phyloP scores from a whole-genome alignment of 305 asterid species.

The Ajuga reptans region DNA sequence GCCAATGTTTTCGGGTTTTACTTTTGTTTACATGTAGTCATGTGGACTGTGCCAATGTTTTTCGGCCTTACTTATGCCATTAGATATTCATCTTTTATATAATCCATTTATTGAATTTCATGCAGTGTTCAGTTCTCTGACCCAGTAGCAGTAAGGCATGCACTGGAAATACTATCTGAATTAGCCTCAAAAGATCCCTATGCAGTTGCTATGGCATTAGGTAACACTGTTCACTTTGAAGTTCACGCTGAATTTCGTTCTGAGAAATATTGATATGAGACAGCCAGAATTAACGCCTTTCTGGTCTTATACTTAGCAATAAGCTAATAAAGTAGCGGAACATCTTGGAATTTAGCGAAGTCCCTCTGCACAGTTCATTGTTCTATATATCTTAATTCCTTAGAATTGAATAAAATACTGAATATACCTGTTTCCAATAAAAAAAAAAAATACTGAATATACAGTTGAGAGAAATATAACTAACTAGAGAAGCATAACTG shows the following conservation, averaged over 20 bases:
- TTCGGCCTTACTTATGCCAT: background rate
- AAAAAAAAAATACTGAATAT: background rate
- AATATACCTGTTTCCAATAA: too few species aligned
- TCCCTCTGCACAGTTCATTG: background rate
- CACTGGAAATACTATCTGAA: slow-evolving; percentile 84
- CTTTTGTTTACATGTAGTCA: background rate
- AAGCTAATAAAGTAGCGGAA: background rate
- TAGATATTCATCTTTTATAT: slow-evolving; percentile 6
- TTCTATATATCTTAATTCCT: background rate
- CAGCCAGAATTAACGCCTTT: background rate
- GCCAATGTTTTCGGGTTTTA: background rate
- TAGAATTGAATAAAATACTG: too few species aligned
- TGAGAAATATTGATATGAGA: slow-evolving; percentile 8
- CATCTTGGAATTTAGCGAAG: slow-evolving; percentile 10
- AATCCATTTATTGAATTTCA: slow-evolving; percentile 21
- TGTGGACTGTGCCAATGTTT: background rate
- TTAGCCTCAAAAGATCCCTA: slow-evolving; percentile 81
- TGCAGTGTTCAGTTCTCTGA: slow-evolving; percentile 90
- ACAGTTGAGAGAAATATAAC: background rate
- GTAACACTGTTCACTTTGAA: slow-evolving; percentile 38
- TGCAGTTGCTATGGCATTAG: slow-evolving; percentile 90
- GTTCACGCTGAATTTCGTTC: background rate
- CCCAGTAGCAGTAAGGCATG: slow-evolving; percentile 93
- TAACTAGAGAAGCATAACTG: background rate
- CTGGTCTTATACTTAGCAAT: slow-evolving; percentile 8